Evolutionary conservation across 2,329 filamentous ascomycete genomes (phyloP).

Genomic region (Lasiodiplodia gonubiensis): DNA sequence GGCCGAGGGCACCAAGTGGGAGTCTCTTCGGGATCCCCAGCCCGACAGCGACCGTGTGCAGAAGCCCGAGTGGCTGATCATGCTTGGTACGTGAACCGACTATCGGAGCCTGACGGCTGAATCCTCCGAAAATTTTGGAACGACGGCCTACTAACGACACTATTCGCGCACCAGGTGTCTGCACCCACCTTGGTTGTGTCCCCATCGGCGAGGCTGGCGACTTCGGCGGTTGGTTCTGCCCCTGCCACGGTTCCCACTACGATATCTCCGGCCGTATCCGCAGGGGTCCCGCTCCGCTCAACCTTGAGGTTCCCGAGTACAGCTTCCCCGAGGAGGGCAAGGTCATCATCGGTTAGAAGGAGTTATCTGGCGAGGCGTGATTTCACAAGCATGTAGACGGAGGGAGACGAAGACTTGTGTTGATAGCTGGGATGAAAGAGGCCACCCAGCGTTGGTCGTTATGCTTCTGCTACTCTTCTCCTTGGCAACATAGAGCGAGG

Average conservation of each 20-base stretch:
- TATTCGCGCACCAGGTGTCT: constrained; percentile 70
- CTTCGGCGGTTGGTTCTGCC: constrained; percentile 99
- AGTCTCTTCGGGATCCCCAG: constrained; percentile 88
- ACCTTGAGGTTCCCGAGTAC: constrained; percentile 93
- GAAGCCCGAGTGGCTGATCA: constrained; percentile 98
- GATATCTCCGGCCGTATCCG: constrained; percentile 98
- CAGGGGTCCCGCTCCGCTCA: constrained; percentile 95
- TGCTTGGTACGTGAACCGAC: constrained; percentile 73
- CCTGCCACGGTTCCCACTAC: constrained; percentile 99
- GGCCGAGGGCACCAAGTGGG: constrained; percentile 85
- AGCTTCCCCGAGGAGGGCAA: constrained; percentile 89
- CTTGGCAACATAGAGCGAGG: constrained; percentile 25
- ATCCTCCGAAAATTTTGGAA: neutral
- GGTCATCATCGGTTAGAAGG: constrained; percentile 81
- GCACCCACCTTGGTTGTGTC: constrained; percentile 98
- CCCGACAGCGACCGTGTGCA: constrained; percentile 90
- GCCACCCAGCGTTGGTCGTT: constrained; percentile 21
- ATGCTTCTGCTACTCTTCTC: constrained; percentile 26
- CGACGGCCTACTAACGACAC: constrained; percentile 34
- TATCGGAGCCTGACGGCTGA: constrained; percentile 3
- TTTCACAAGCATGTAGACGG: constrained; percentile 21
- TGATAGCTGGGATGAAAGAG: constrained; percentile 28
- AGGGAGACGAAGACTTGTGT: constrained; percentile 18
- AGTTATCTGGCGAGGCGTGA: neutral
- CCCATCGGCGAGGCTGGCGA: constrained; percentile 98